A percentile compares a stretch with the other conserved stretches of the same genome.
phyloP scores from a whole-genome alignment of 768 basidiomycete species.

The Pleurotus giganteus region DNA sequence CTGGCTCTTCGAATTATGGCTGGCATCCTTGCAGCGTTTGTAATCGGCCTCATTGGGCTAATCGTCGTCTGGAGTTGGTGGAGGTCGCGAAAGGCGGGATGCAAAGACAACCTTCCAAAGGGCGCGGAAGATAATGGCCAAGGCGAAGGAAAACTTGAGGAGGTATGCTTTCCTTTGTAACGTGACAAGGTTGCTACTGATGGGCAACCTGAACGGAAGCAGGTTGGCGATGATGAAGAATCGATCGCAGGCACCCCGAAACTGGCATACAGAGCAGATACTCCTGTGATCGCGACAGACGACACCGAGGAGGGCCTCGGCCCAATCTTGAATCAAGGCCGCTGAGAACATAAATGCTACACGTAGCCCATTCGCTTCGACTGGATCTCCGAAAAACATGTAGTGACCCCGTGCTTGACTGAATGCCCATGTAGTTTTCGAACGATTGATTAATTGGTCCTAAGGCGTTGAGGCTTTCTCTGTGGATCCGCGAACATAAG shows the following conservation, averaged over 20 bases:
- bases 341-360: no score
- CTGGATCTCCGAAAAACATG: no score
- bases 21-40: not conserved
- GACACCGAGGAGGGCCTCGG: not conserved
- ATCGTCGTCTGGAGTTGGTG: not conserved
- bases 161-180: not conserved
- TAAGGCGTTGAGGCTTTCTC: no score
- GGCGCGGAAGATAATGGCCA: no score
- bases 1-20: not conserved
- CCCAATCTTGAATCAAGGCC: not conserved
- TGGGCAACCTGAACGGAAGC: no score
- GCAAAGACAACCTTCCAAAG: not conserved
- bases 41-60: not conserved
- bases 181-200: not conserved
- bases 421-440: no score
- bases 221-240: not conserved
- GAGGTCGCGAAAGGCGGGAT: not conserved
- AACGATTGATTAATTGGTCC: no score
- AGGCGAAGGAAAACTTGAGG: not conserved
- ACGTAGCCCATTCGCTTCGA: no score
- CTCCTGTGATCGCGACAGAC: not conserved
- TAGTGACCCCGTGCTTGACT: no score
- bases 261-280: not conserved
- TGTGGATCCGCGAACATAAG: no score
- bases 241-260: not conserved